Percentiles rank a stretch among this genome's conserved stretches.
phyloP scores from a whole-genome alignment of 768 basidiomycete species.

The Lentinus tigrinus region DNA sequence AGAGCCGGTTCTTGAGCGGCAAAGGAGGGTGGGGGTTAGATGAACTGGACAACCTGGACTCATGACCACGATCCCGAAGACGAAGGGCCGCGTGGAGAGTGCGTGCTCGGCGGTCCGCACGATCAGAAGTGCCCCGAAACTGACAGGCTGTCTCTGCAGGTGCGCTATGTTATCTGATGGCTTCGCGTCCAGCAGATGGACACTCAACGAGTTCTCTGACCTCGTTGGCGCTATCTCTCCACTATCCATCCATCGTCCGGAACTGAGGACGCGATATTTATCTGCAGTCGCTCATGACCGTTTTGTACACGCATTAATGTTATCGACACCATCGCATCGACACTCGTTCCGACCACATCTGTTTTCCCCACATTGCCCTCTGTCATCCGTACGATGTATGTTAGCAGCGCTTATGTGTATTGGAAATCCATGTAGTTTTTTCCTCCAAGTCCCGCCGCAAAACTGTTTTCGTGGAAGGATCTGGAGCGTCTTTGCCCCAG shows the following conservation, averaged over 20 bases:
- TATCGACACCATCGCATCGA: constrained; percentile 18
- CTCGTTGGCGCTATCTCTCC: constrained; percentile 17
- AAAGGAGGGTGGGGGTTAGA: constrained; percentile 65
- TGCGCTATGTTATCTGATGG: constrained; percentile 24
- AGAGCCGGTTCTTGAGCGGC: constrained; percentile 80
- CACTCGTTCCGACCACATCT: constrained; percentile 4
- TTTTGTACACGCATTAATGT: constrained; percentile 13
- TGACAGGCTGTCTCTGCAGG: constrained; percentile 16
- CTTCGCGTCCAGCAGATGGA: constrained; percentile 15
- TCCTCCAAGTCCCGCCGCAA: background rate
- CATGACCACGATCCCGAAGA: constrained; percentile 7
- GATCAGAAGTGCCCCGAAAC: constrained; percentile 15
- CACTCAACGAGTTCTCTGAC: constrained; percentile 6
- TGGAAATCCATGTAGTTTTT: constrained; percentile 5
- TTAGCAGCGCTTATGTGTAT: constrained; percentile 9
- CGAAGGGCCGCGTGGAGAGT: constrained; percentile 15
- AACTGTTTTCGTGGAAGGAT: constrained; percentile 1
- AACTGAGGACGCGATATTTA: constrained; percentile 13
- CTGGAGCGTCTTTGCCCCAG: constrained; percentile 1
- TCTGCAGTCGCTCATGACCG: constrained; percentile 15
- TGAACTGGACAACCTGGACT: constrained; percentile 14
- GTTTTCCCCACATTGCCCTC: constrained; percentile 1
- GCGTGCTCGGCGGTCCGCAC: constrained; percentile 13
- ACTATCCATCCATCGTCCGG: constrained; percentile 12
- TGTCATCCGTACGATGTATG: constrained; percentile 13